Base-by-base conservation (phyloP, 2,329 filamentous ascomycete species). In the Rutstroemia sp. region DNA sequence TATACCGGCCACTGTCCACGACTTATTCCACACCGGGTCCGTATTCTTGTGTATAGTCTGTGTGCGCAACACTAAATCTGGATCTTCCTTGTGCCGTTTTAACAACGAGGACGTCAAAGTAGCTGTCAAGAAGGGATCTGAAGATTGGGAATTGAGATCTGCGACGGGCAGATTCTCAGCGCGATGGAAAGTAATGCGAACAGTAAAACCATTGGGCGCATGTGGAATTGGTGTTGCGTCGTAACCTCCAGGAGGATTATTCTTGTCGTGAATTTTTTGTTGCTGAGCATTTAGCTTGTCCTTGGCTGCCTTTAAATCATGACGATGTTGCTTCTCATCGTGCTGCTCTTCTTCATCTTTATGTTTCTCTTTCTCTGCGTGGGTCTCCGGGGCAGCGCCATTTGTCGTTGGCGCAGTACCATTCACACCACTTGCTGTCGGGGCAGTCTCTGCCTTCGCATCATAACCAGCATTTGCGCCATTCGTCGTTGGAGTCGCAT, bases 1-100 rank as follows among this genome's bases (percentile, higher is more conserved):
- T 2, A 96, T 80, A 63, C 96, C 95, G 59, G 89, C 89, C 23
- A 97, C 86, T 21, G 90, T 78, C 92, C 92, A 97, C 58, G 89
- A 81, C 39, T 86, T 82, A 48, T 95, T 79, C 92, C 92, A 97
- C 48, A 75, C 77, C 0, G 92, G 92, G 64, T 92, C 81, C 1
- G 83, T 86, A 42, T 80, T 85, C 62, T 79, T 81, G 57, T 87
- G 82, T 36, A 92, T 73, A 0, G 92, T 96, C 0, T 79, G 82
- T 0, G 90, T 95, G 47, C 92, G 84, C 68, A 88, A 81, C 21
- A 76, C 77, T 34, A 96, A 73, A 21, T 83, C 78, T 0, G 91
- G 88, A 67, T 96, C 91, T 68, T 95, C 89, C 70, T 92, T 92
- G 73, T 96, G 90, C 38, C 90, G 77, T 63, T 81, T 84, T 0